Conservation (phyloP, 2,329 filamentous ascomycete genomes). For the Neodidymelliopsis sp. region DNA sequence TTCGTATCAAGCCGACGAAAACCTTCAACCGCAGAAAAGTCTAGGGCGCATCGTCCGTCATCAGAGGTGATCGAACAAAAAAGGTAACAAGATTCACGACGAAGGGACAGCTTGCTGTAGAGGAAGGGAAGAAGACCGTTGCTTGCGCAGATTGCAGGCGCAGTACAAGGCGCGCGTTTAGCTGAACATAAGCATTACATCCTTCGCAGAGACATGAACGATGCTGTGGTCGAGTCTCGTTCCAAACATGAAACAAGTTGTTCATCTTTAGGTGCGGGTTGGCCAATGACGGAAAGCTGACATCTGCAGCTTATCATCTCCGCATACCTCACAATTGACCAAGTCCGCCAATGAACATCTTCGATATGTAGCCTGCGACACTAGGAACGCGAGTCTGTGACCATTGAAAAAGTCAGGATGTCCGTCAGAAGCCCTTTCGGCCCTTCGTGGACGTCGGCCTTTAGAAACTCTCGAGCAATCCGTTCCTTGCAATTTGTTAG, state of each 20-base stretch:
- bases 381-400: constrained; percentile 15
- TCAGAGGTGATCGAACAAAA: no score
- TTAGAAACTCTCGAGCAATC: constrained; percentile 54
- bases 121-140: background rate
- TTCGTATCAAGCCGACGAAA: no score
- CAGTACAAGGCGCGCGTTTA: constrained; percentile 1
- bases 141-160: background rate
- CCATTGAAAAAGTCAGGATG: constrained; percentile 39
- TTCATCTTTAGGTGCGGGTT: background rate
- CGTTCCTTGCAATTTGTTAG: constrained; percentile 44
- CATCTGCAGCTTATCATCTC: constrained; percentile 16
- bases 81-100: no score
- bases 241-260: constrained; percentile 10
- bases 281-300: constrained; percentile 14
- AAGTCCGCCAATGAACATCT: constrained; percentile 11
- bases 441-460: constrained; percentile 43
- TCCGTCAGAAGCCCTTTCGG: constrained; percentile 49
- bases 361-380: background rate
- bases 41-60: no score
- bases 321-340: constrained; percentile 1
- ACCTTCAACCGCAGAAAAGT: no score
- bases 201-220: background rate
- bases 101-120: no score
- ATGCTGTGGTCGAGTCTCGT: constrained; percentile 2
- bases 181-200: constrained; percentile 10